Percentiles rank a stretch among this genome's conserved stretches.
phyloP scores from a whole-genome alignment of 352 stramenopile species.

The Albugo candida region DNA sequence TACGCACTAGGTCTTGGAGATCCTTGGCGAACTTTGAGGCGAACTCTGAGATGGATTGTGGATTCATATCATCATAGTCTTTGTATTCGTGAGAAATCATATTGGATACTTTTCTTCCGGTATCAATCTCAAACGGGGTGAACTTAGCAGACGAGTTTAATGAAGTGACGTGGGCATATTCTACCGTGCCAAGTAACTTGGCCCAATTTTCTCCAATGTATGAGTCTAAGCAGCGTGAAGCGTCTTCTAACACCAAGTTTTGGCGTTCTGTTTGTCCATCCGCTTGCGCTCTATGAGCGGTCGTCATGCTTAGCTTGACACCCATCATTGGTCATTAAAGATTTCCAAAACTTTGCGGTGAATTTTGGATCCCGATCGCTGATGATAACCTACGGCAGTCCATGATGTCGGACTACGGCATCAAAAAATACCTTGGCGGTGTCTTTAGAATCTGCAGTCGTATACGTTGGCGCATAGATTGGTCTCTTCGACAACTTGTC shows the following conservation, averaged over 20 bases:
- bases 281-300: slow-evolving; percentile 4
- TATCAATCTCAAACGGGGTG: no score
- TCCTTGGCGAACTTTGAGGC: slow-evolving; percentile 1
- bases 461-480: no score
- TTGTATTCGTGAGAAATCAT: not conserved
- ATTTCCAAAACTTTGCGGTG: slow-evolving; percentile 9
- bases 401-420: slow-evolving; percentile 5
- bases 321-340: slow-evolving; percentile 9
- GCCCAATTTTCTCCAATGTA: slow-evolving; percentile 10
- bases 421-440: slow-evolving; percentile 7
- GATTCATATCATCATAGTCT: not conserved
- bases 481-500: no score
- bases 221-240: slow-evolving; percentile 7
- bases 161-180: slow-evolving; percentile 12
- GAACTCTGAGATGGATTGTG: not conserved
- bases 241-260: slow-evolving; percentile 8
- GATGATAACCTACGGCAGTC: slow-evolving; percentile 5
- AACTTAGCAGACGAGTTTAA: slow-evolving; percentile 3
- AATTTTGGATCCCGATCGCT: slow-evolving; percentile 11
- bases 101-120: not conserved
- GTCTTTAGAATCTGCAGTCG: not conserved
- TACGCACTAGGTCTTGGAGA: not conserved
- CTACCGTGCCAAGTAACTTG: slow-evolving; percentile 6
- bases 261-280: slow-evolving; percentile 10
- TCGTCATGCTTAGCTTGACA: slow-evolving; percentile 5